Percentiles rank a stretch among this genome's conserved stretches.
Conservation (phyloP, 2,329 filamentous ascomycete species). For the Aspergillus sp. region DNA sequence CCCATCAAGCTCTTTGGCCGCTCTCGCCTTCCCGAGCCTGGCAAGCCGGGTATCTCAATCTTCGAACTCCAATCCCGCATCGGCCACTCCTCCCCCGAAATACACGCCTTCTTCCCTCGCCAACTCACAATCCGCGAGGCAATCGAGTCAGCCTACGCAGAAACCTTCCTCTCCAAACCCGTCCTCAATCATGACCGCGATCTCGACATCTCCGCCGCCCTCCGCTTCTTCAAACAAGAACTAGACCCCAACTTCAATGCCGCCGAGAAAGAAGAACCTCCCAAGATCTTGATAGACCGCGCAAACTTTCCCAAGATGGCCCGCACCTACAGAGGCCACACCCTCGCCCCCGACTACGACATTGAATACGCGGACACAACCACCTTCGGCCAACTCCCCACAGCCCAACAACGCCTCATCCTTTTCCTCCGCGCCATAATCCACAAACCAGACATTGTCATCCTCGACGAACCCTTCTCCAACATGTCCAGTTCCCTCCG, state of each 20-base stretch:
- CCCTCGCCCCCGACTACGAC: constrained; percentile 26
- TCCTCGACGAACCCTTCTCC: constrained; percentile 85
- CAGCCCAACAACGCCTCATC: constrained; percentile 68
- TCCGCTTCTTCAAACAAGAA: constrained; percentile 77
- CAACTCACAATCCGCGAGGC: constrained; percentile 70
- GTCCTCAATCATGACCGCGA: constrained; percentile 59
- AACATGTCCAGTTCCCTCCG: constrained; percentile 78
- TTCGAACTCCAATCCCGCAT: constrained; percentile 90
- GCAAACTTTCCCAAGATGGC: constrained; percentile 22
- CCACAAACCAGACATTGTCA: constrained; percentile 76
- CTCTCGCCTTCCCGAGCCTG: constrained; percentile 72
- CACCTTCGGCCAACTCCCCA: constrained; percentile 64
- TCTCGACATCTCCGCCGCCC: constrained; percentile 64
- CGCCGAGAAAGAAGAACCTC: constrained; percentile 16
- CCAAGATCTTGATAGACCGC: not conserved
- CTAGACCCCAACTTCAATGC: constrained; percentile 58
- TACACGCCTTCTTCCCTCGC: constrained; percentile 88
- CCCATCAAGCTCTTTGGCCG: constrained; percentile 85
- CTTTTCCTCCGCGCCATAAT: constrained; percentile 81
- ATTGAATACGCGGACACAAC: constrained; percentile 71
- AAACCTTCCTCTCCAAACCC: constrained; percentile 76
- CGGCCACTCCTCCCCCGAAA: constrained; percentile 90
- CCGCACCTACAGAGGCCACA: constrained; percentile 2
- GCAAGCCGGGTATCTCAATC: constrained; percentile 74
- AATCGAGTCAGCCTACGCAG: constrained; percentile 84